Conservation (phyloP, 2,329 filamentous ascomycete species). For the Scedosporium dehoogii region DNA sequence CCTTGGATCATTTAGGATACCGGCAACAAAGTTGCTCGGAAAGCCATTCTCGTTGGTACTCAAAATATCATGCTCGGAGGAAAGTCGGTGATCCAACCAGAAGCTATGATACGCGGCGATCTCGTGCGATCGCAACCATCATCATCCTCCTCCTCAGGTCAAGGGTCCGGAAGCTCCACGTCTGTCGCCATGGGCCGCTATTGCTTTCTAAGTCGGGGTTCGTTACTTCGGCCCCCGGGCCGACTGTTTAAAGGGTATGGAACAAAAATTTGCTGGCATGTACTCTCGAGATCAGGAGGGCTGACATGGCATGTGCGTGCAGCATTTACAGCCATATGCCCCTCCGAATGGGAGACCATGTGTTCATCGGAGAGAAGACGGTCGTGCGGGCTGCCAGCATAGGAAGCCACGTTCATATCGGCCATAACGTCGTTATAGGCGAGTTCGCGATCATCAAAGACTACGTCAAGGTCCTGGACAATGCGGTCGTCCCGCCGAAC, state of each 20-base stretch:
- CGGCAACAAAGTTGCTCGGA: conserved; percentile 95
- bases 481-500: conserved; percentile 70
- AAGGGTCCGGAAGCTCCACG: conserved; percentile 41
- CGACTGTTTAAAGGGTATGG: conserved; percentile 64
- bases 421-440: conserved; percentile 64
- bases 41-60: conserved; percentile 83
- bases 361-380: conserved; percentile 69
- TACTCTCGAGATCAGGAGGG: not conserved
- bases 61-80: conserved; percentile 97
- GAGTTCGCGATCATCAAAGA: conserved; percentile 91
- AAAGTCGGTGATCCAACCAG: conserved; percentile 90
- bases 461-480: conserved; percentile 79
- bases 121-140: conserved; percentile 51
- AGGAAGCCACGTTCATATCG: conserved; percentile 79
- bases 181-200: conserved; percentile 86
- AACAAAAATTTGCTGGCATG: not conserved
- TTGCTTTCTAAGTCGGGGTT: conserved; percentile 74
- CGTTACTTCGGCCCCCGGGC: conserved; percentile 72
- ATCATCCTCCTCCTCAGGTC: conserved; percentile 27
- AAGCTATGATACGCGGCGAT: conserved; percentile 89
- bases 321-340: conserved; percentile 70
- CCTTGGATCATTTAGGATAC: conserved; percentile 56
- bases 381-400: conserved; percentile 77
- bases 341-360: conserved; percentile 87
- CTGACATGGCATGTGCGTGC: not conserved